Evolutionary conservation across 371 early-diverging fungal genomes (phyloP), one percentile per base, ranked within the genome.

Genomic region (Cokeromyces recurvatus): DNA sequence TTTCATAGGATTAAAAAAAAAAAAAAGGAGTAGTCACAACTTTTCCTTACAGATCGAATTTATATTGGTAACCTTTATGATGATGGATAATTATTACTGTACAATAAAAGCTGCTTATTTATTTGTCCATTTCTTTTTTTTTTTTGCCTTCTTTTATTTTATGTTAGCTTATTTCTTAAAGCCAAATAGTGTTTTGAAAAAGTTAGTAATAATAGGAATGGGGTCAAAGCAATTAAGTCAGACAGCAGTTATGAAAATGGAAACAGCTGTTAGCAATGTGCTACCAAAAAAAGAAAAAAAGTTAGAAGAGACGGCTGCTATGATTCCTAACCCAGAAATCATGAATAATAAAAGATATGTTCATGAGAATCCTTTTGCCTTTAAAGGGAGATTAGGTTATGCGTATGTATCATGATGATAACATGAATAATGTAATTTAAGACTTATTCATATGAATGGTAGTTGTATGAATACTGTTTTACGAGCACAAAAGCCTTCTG

Each of bases 381-480:
- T 57, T 46, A 57, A 57, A 51, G 57, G 57, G 36, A 41, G 57
- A 32, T 35, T 57, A 17, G 57, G 57, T 12, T 57, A 57, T 46
- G 57, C 57, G 57, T 56, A 56, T 20, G 35, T 36, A 32, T n/a
- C n/a, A 12, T 21, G 1, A 4, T 5, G 20, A 19, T 21, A 9
- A 24, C 7, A 6, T 4, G 23, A 12, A 19, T 4, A 15, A n/a
- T n/a, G n/a, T n/a, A n/a, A 15, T 40, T 15, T 14, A 25, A 14
- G 20, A 22, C n/a, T n/a, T n/a, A n/a, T 29, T 29, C 29, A 8
- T 29, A 29, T 29, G 11, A 29, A 29, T 29, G 29, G 4, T 37
- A 57, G 57, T 11, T 57, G 58, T 38, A 32, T 57, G 11, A 57
- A 57, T 38, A 52, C 53, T n/a, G 20, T 44, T 35, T 35, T 58